Conservation (phyloP, 2,329 filamentous ascomycete genomes). For the Aspergillus neotritici region DNA sequence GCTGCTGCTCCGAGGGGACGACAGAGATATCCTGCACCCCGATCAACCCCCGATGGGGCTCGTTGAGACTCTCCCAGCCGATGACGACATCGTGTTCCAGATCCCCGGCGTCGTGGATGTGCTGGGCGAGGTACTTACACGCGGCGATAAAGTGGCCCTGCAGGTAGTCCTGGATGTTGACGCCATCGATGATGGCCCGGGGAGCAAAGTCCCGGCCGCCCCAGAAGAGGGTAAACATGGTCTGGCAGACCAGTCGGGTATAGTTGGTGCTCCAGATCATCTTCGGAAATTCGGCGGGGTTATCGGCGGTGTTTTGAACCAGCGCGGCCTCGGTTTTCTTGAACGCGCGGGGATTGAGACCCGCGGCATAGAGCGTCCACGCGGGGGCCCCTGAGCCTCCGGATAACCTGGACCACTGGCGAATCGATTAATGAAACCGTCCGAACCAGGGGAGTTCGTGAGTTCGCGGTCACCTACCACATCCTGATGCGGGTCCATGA, state of each 20-base stretch:
- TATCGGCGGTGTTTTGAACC: conserved; percentile 87
- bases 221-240: conserved; percentile 93
- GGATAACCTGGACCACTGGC: conserved; percentile 83
- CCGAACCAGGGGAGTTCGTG: too few relatives aligned
- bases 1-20: conserved; percentile 78
- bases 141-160: conserved; percentile 80
- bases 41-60: conserved; percentile 83
- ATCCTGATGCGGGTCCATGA: conserved; percentile 99
- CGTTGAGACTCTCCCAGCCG: conserved; percentile 95
- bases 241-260: conserved; percentile 74
- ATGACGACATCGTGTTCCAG: conserved; percentile 81
- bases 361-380: conserved; percentile 95
- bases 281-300: conserved; percentile 83
- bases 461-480: conserved; percentile 56
- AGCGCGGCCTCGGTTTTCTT: conserved; percentile 82
- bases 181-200: conserved; percentile 87
- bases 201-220: conserved; percentile 86
- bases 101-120: conserved; percentile 84
- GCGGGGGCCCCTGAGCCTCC: conserved; percentile 93
- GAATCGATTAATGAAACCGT: background rate
- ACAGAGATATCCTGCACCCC: conserved; percentile 74
- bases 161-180: conserved; percentile 95
- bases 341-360: conserved; percentile 80
- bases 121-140: conserved; percentile 70
- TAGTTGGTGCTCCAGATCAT: conserved; percentile 99